Evolutionary conservation across 257 asterid species (phyloP).

Genomic region (Penstemon newberryi): DNA sequence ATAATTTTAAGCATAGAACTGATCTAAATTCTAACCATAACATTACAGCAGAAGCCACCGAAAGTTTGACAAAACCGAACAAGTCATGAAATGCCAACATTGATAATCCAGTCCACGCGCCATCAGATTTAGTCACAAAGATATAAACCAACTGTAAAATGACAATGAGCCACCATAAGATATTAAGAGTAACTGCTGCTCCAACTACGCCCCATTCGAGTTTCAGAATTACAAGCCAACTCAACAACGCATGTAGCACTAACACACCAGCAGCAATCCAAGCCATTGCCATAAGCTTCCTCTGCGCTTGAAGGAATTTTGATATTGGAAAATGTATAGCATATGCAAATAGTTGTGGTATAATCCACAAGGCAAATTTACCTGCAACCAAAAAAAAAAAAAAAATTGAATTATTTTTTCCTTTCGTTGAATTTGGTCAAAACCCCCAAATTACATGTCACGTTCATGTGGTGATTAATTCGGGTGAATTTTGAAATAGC

Average conservation of each 20-base stretch:
- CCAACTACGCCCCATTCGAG: slow-evolving; percentile 63
- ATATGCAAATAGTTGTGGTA: slow-evolving; percentile 73
- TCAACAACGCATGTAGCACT: slow-evolving; percentile 47
- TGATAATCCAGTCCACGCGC: slow-evolving; percentile 82
- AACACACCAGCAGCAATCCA: slow-evolving; percentile 55
- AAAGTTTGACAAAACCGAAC: slow-evolving; percentile 60
- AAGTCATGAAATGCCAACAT: slow-evolving; percentile 68
- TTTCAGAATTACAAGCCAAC: slow-evolving; percentile 67
- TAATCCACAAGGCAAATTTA: slow-evolving; percentile 65
- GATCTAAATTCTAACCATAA: slow-evolving; percentile 44
- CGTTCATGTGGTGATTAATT: too few species aligned
- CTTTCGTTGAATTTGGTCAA: too few species aligned
- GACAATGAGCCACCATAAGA: slow-evolving; percentile 67
- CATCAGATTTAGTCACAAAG: slow-evolving; percentile 55
- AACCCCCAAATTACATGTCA: too few species aligned
- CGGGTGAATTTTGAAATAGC: too few species aligned
- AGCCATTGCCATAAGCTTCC: slow-evolving; percentile 67
- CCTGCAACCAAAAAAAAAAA: slow-evolving; percentile 49
- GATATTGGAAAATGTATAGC: slow-evolving; percentile 75
- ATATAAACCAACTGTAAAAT: slow-evolving; percentile 52
- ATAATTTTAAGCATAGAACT: not conserved
- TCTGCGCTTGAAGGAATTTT: slow-evolving; percentile 76
- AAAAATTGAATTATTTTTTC: too few species aligned
- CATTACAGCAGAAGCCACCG: slow-evolving; percentile 80
- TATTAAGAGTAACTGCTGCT: slow-evolving; percentile 62